These are phyloP conservation scores for Lodderomyces orthopsilosis DNA, from an alignment of 1,139 yeast genomes.

Conservation along the genomic window DNA sequence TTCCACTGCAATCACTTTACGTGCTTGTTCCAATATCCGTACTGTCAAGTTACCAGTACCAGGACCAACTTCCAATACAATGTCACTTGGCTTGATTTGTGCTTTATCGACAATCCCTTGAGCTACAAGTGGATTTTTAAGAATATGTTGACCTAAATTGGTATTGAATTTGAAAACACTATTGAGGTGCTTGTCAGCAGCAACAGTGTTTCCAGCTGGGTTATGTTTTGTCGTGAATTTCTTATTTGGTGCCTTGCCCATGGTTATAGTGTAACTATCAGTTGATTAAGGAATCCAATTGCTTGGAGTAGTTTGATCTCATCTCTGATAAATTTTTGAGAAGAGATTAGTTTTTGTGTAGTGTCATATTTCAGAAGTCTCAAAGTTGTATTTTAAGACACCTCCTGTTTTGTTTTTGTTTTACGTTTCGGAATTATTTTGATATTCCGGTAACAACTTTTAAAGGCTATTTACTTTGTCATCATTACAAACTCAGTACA, in stretches of 20 bases:
- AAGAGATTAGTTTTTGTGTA: neutral
- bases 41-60: conserved; percentile 99
- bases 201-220: conserved; percentile 50
- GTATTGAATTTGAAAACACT: conserved; percentile 96
- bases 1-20: conserved; percentile 90
- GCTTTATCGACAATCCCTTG: conserved; percentile 99
- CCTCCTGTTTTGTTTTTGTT: neutral
- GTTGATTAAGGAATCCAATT: too few species aligned
- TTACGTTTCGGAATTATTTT: conserved; percentile 1
- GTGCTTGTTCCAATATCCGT: conserved; percentile 85
- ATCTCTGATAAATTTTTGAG: conserved; percentile 3
- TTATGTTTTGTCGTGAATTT: conserved; percentile 42
- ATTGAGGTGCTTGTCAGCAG: conserved; percentile 68
- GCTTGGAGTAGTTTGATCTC: conserved; percentile 10
- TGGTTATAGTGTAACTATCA: conserved; percentile 15
- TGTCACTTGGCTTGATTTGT: conserved; percentile 85
- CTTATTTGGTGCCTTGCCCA: conserved; percentile 58
- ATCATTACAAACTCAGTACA: neutral
- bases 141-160: conserved; percentile 93
- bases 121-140: conserved; percentile 93
- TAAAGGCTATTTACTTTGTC: neutral
- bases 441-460: too few species aligned
- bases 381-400: neutral
- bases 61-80: conserved; percentile 95
- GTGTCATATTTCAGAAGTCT: neutral